Base-by-base conservation (phyloP, 306 rosid species). In the Vicia faba region DNA sequence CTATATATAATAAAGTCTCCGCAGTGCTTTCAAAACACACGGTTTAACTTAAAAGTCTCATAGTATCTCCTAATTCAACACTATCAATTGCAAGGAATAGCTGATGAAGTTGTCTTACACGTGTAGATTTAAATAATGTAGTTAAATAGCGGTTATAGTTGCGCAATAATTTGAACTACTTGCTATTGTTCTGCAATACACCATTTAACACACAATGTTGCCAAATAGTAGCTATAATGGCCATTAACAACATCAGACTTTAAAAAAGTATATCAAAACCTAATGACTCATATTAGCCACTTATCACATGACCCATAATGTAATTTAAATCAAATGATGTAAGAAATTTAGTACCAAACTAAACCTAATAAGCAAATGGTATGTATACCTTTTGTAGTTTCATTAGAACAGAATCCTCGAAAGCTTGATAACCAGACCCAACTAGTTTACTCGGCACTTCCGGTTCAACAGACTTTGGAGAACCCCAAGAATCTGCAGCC, bases 361-460 rank as follows among this genome's bases (percentile, higher is more conserved):
- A 53, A 67, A 18, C n/a, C 5, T 13, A 65, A 49, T 1, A 69
- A 19, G 45, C 19, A 45, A 70, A 60, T 12, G 57, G 3, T 79
- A 48, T 70, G 8, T 33, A 89, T 45, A 45, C 99, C 96, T 84
- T 85, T 76, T 84, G 89, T 48, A 89, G 85, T 73, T 89, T 93
- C 84, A 72, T 67, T 60, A 93, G 61, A 64, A 93, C 93, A 75
- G 90, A 75, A 84, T 93, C 85, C 76, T 95, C 97, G 71, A 83
- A 88, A 36, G 95, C 83, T 76, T 85, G 84, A 78, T 82, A 86
- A 61, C 91, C 95, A 44, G 89, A 78, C 62, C 99, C 96, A 10
- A 87, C 86, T 79, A 93, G 70, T 71, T 86, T 76, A 60, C 70
- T 62, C 23, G 83, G 45, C 49, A 18, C 75, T 31, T 83, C 82